Evolutionary conservation across 345 rosid species (phyloP).

Genomic region (Psidium friedrichsthalianum): DNA sequence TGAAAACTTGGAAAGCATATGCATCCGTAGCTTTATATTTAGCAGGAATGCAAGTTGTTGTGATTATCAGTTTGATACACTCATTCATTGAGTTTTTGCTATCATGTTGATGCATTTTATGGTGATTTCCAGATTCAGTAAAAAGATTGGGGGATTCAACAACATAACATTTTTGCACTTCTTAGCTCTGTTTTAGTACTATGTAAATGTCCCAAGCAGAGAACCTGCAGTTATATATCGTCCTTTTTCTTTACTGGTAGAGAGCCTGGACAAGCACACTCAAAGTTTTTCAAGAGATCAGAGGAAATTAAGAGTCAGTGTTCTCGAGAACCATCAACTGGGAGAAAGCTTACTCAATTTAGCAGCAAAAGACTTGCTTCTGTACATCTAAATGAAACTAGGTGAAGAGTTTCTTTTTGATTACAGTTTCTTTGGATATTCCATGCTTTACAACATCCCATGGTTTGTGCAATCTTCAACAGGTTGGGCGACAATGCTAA

Average conservation of each 20-base stretch:
- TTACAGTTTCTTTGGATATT: not conserved
- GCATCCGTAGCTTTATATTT: not conserved
- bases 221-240: not conserved
- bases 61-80: not conserved
- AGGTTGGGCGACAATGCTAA: slow-evolving; percentile 17
- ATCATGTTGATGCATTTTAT: not conserved
- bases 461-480: not conserved
- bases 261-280: slow-evolving; percentile 22
- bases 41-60: not conserved
- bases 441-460: not conserved
- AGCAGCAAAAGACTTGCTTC: slow-evolving; percentile 12
- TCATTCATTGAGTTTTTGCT: not conserved
- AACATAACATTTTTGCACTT: not conserved
- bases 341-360: slow-evolving; percentile 14
- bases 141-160: not conserved
- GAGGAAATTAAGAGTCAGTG: slow-evolving; percentile 16
- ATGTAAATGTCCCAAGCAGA: not conserved
- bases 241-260: slow-evolving; percentile 5
- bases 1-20: not conserved
- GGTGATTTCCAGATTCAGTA: not conserved
- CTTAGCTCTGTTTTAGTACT: not conserved
- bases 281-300: slow-evolving; percentile 23
- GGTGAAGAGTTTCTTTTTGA: not conserved
- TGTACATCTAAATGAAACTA: not conserved
- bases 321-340: slow-evolving; percentile 13